phyloP scores from a whole-genome alignment of 768 basidiomycete species.

The Tephrocybe sp. region DNA sequence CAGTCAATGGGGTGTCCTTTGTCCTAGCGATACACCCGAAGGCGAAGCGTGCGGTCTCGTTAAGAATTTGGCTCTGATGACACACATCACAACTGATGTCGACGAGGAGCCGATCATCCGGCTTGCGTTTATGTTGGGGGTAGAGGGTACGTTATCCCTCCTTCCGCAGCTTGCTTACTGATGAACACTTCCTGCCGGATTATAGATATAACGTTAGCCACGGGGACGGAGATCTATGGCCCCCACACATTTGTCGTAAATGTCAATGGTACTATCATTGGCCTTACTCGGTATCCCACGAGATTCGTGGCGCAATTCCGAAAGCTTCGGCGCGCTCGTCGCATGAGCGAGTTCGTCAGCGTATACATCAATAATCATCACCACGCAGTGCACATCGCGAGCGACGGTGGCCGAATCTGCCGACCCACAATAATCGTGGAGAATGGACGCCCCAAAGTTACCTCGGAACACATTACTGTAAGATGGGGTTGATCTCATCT shows the following conservation, averaged over 20 bases:
- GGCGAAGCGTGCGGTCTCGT: conserved; percentile 99
- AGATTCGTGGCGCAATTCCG: conserved; percentile 91
- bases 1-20: conserved; percentile 98
- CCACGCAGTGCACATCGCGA: conserved; percentile 90
- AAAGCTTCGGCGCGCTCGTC: conserved; percentile 86
- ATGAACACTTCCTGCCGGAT: conserved; percentile 13
- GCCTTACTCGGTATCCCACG: conserved; percentile 81
- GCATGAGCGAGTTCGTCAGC: conserved; percentile 94
- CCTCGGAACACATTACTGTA: conserved; percentile 78
- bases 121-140: conserved; percentile 92
- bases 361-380: conserved; percentile 97
- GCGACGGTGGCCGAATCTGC: conserved; percentile 97
- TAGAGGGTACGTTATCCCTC: conserved; percentile 70
- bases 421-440: conserved; percentile 97
- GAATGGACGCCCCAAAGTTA: conserved; percentile 72
- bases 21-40: conserved; percentile 98
- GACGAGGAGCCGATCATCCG: conserved; percentile 93
- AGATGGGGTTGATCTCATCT: conserved; percentile 20
- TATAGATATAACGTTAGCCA: conserved; percentile 84
- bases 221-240: conserved; percentile 96
- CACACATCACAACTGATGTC: conserved; percentile 98
- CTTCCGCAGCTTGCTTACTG: not conserved
- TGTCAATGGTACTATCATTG: conserved; percentile 95
- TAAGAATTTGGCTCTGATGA: conserved; percentile 98
- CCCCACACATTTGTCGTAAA: conserved; percentile 92